phyloP scores from a whole-genome alignment of 2,329 filamentous ascomycete genomes.

The Alternaria tenuissima region DNA sequence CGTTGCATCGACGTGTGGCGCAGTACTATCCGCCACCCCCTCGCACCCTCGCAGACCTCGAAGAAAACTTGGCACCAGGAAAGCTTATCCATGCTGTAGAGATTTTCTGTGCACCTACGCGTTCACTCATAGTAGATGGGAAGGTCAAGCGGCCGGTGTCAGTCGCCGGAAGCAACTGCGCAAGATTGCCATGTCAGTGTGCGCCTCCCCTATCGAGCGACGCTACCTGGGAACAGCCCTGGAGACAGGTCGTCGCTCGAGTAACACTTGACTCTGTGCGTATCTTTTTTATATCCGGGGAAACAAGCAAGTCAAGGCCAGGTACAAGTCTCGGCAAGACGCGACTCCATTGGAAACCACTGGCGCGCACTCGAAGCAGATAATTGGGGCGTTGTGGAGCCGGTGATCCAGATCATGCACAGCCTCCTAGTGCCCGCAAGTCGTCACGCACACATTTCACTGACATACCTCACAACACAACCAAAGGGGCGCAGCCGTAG shows the following conservation, averaged over 20 bases:
- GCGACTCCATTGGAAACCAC: conserved; percentile 28
- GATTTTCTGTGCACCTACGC: not conserved
- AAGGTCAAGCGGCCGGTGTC: not conserved
- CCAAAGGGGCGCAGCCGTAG: conserved; percentile 23
- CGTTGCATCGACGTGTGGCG: not conserved
- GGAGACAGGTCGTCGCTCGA: not conserved
- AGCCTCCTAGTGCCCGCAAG: conserved; percentile 19
- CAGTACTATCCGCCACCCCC: not conserved
- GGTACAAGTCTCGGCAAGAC: not conserved
- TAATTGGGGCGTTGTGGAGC: conserved; percentile 16
- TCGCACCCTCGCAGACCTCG: not conserved
- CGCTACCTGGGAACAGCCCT: not conserved
- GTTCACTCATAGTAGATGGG: not conserved
- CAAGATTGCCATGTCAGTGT: not conserved
- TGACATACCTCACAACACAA: conserved; percentile 9
- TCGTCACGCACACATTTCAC: conserved; percentile 15
- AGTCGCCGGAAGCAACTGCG: not conserved
- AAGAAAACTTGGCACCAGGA: not conserved
- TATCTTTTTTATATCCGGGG: not conserved
- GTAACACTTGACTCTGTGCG: not conserved
- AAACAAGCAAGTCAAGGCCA: conserved; percentile 21
- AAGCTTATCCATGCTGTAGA: not conserved
- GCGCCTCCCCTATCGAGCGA: not conserved
- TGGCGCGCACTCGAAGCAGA: conserved; percentile 7
- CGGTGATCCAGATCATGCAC: conserved; percentile 22